Conservation (phyloP, 78 protist genomes). For the Creolimax fragrantissima region DNA sequence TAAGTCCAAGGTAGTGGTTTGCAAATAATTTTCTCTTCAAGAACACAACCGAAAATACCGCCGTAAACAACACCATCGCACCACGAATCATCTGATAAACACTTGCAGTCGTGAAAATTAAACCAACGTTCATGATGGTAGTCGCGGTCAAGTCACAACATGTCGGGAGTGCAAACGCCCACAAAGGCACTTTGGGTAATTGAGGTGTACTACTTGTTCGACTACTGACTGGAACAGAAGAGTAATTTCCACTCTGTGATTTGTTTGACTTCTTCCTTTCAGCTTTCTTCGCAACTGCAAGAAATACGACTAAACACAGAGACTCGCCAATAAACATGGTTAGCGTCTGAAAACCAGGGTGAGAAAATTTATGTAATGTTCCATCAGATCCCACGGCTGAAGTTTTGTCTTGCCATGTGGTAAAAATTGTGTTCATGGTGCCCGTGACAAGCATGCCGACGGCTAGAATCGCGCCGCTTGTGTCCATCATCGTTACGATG, state of each 20-base stretch:
- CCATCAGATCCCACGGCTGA: not conserved
- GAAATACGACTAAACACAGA: not conserved
- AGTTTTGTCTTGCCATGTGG: not conserved
- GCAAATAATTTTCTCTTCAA: not conserved
- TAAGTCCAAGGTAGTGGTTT: constrained; percentile 26
- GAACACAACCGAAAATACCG: constrained; percentile 31
- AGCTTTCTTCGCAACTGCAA: not conserved
- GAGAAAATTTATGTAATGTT: not conserved
- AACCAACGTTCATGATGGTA: constrained; percentile 33
- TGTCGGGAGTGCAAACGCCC: not conserved
- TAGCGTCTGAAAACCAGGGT: constrained; percentile 41
- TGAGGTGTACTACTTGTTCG: not conserved
- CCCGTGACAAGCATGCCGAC: constrained; percentile 14
- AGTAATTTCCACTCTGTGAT: not conserved
- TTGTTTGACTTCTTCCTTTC: not conserved
- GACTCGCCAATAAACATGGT: constrained; percentile 42
- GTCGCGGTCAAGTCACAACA: constrained; percentile 35
- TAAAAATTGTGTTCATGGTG: constrained; percentile 11
- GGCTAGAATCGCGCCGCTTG: not conserved
- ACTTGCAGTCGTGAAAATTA: constrained; percentile 16
- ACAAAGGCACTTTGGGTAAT: not conserved
- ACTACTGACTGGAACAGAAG: not conserved
- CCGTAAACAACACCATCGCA: constrained; percentile 50
- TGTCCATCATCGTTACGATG: not conserved
- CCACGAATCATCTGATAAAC: constrained; percentile 56